A percentile compares a stretch with the other conserved stretches of the same genome.
These are phyloP conservation scores for Cladorrhinum sp. DNA, from an alignment of 2,329 filamentous ascomycete species.

Conservation along the genomic window DNA sequence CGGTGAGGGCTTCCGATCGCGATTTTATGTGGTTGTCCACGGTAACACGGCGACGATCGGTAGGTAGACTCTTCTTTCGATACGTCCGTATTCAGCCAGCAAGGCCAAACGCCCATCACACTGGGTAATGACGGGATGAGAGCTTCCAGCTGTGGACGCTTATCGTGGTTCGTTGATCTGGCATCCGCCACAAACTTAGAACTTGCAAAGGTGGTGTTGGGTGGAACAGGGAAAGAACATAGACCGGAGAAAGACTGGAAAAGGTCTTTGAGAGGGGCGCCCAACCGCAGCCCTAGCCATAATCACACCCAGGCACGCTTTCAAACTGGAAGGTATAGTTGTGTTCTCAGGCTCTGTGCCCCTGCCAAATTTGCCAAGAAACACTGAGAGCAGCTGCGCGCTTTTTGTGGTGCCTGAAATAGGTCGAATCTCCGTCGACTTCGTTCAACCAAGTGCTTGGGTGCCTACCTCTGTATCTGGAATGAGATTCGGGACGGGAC, in stretches of 20 bases:
- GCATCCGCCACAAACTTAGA: background rate
- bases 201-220: too few relatives aligned
- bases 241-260: too few relatives aligned
- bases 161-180: background rate
- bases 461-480: too few relatives aligned
- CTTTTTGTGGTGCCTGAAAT: background rate
- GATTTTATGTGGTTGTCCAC: background rate
- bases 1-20: background rate
- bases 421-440: background rate
- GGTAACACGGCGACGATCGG: background rate
- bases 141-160: background rate
- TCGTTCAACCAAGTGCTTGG: too few relatives aligned
- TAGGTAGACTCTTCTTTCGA: background rate
- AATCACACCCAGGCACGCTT: too few relatives aligned
- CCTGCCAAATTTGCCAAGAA: too few relatives aligned
- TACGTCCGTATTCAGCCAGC: background rate
- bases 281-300: too few relatives aligned
- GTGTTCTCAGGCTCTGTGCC: too few relatives aligned
- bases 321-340: too few relatives aligned
- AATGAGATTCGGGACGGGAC: background rate
- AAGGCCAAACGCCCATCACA: background rate
- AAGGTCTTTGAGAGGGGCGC: too few relatives aligned
- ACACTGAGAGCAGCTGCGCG: too few relatives aligned
- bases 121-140: background rate
- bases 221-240: too few relatives aligned